Evolutionary conservation across 2,329 filamentous ascomycete genomes (phyloP).

Genomic region (Dothiorella sarmentorum): DNA sequence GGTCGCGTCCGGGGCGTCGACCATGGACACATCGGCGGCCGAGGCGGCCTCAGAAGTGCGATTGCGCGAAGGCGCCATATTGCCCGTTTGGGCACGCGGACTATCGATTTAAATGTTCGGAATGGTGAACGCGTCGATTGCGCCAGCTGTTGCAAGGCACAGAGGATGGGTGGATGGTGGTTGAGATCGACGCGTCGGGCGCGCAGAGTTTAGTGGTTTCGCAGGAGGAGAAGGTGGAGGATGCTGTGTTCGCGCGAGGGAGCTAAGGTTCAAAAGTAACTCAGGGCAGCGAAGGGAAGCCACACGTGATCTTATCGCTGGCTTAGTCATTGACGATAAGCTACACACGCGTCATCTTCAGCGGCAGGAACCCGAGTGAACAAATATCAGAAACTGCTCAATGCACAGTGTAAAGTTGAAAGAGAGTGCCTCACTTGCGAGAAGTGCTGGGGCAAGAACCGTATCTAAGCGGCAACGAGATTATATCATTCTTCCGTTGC

Average conservation of each 20-base stretch:
- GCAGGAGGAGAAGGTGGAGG: constrained; percentile 14
- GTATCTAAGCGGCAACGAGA: too few species aligned
- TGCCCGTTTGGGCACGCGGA: constrained; percentile 25
- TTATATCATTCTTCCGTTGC: too few species aligned
- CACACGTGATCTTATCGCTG: constrained; percentile 10
- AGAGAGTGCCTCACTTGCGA: too few species aligned
- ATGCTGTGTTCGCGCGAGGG: constrained; percentile 15
- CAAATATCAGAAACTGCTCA: too few species aligned
- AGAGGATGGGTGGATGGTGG: constrained; percentile 7
- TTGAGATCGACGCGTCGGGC: constrained; percentile 17
- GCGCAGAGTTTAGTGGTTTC: constrained; percentile 16
- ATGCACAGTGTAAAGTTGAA: too few species aligned
- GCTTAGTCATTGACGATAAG: too few species aligned
- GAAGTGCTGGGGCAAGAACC: too few species aligned
- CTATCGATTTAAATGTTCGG: constrained; percentile 4
- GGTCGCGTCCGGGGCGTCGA: constrained; percentile 36
- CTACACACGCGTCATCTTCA: too few species aligned
- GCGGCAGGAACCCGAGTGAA: too few species aligned
- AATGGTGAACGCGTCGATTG: constrained; percentile 9
- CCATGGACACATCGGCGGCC: constrained; percentile 38
- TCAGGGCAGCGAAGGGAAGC: too few species aligned
- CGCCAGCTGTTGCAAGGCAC: background rate
- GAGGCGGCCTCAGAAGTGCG: constrained; percentile 31
- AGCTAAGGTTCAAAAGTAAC: constrained; percentile 9
- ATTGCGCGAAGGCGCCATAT: constrained; percentile 38